phyloP scores from a whole-genome alignment of 352 stramenopile species.

The Pilasporangium apinafurcum region DNA sequence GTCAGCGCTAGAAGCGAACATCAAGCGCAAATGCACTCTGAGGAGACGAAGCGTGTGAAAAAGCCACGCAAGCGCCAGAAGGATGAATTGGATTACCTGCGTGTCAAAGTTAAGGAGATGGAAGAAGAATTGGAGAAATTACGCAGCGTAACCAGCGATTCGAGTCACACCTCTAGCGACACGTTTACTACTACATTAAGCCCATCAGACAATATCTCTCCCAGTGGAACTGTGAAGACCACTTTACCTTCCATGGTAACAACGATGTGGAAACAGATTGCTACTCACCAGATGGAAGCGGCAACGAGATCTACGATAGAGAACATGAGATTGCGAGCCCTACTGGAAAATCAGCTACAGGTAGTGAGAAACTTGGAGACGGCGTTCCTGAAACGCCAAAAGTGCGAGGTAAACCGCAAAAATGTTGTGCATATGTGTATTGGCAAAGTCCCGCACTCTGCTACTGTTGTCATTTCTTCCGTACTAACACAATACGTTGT shows the following conservation, averaged over 20 bases:
- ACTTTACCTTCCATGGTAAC: neutral
- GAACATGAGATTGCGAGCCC: neutral
- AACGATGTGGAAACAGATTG: conserved; percentile 1
- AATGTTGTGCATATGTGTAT: no score
- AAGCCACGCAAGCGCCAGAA: conserved; percentile 18
- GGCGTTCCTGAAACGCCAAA: no score
- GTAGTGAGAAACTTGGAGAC: neutral
- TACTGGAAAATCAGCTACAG: neutral
- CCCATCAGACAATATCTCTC: no score
- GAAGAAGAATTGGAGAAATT: conserved; percentile 8
- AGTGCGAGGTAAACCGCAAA: no score
- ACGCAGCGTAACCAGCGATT: no score
- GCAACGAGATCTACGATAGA: neutral
- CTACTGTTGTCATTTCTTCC: no score
- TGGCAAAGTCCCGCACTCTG: no score
- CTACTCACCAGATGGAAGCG: neutral
- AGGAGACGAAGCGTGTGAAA: neutral
- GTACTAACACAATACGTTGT: no score
- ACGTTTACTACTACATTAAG: no score
- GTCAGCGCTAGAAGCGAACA: conserved; percentile 8
- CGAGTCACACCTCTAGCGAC: no score
- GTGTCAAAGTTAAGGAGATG: conserved; percentile 35
- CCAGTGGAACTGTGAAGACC: no score
- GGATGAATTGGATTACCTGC: conserved; percentile 36
- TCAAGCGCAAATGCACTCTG: conserved; percentile 2